phyloP scores from a whole-genome alignment of 1,284 basidiomycete genomes.

The Sporisorium reilianum region DNA sequence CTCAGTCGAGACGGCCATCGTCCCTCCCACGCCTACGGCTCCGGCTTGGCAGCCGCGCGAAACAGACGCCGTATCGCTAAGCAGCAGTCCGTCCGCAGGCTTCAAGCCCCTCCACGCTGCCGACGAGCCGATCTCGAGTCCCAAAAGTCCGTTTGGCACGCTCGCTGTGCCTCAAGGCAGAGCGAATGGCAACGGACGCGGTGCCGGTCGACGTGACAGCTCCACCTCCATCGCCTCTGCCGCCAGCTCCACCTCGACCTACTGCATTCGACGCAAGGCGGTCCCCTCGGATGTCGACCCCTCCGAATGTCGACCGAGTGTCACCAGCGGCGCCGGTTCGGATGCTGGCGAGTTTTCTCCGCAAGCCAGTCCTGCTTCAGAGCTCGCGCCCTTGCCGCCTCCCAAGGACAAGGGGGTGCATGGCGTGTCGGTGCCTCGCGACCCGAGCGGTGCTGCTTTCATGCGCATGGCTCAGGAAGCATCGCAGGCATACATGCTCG shows the following conservation, averaged over 20 bases:
- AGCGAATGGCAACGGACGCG: constrained; percentile 5
- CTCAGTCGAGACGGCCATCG: constrained; percentile 14
- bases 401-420: constrained; percentile 14
- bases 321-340: constrained; percentile 4
- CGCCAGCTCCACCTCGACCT: constrained; percentile 45
- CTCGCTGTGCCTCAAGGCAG: constrained; percentile 22
- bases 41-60: constrained; percentile 8
- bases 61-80: constrained; percentile 16
- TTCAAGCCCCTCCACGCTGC: constrained; percentile 11
- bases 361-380: constrained; percentile 12
- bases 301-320: constrained; percentile 20
- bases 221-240: constrained; percentile 31
- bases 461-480: constrained; percentile 36
- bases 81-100: constrained; percentile 18
- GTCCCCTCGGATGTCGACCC: constrained; percentile 38
- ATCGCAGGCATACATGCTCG: constrained; percentile 22
- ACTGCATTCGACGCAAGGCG: constrained; percentile 44
- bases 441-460: constrained; percentile 29
- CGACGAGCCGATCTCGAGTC: constrained; percentile 2
- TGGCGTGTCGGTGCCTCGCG: constrained; percentile 16
- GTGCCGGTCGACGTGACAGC: constrained; percentile 24
- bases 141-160: constrained; percentile 24
- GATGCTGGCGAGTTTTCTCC: constrained; percentile 11
- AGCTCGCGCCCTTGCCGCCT: constrained; percentile 13
- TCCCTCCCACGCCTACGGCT: constrained; percentile 25